Evolutionary conservation across 1,284 basidiomycete genomes (phyloP).

Genomic region (Exsudoporus floridanus): DNA sequence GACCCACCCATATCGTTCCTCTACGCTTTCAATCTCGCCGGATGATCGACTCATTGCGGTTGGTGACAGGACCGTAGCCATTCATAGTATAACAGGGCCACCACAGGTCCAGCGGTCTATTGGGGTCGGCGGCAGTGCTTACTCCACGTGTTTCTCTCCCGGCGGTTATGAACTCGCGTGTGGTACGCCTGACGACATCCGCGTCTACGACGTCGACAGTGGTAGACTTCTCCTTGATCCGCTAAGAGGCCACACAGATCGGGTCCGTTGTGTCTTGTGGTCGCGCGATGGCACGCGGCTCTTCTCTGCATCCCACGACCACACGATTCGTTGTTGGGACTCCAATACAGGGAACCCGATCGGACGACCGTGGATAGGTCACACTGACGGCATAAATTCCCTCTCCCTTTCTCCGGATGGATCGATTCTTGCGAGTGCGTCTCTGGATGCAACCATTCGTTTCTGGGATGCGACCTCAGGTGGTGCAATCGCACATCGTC

Average conservation of each 20-base stretch:
- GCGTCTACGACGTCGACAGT: constrained; percentile 2
- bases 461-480: constrained; percentile 15
- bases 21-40: not conserved
- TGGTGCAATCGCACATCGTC: not conserved
- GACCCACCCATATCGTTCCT: fast-evolving
- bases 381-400: not conserved
- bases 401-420: constrained; percentile 16
- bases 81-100: not conserved
- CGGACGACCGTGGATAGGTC: constrained; percentile 8
- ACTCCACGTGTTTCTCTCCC: constrained; percentile 7
- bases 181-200: not conserved
- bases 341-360: constrained; percentile 1
- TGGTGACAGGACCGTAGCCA: fast-evolving
- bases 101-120: not conserved
- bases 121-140: fast-evolving
- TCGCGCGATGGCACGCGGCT: constrained; percentile 10
- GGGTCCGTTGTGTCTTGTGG: constrained; percentile 6
- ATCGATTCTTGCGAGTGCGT: constrained; percentile 8
- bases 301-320: not conserved
- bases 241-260: not conserved
- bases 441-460: constrained; percentile 2
- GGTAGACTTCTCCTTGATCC: not conserved
- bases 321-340: constrained; percentile 15
- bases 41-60: constrained; percentile 1
- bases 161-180: constrained; percentile 4